These are phyloP conservation scores for Stramenopiles sp. DNA, from an alignment of 352 stramenopile genomes.

Conservation along the genomic window DNA sequence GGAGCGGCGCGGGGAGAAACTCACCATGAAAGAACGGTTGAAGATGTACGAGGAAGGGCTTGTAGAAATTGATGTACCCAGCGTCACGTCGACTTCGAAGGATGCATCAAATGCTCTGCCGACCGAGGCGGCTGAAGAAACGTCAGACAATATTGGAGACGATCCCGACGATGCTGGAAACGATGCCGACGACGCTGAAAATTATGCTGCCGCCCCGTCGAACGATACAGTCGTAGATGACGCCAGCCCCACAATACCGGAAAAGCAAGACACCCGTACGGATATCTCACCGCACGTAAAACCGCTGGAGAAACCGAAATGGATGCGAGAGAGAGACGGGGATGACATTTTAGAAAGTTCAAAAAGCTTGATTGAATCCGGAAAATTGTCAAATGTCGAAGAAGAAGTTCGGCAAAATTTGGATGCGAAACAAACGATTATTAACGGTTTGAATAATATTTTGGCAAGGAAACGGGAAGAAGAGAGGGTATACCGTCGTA, in stretches of 20 bases:
- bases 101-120: background rate
- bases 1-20: no score
- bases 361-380: background rate
- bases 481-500: background rate
- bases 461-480: background rate
- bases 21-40: background rate
- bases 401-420: background rate
- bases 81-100: background rate
- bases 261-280: background rate
- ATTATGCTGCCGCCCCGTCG: background rate
- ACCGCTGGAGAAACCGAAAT: background rate
- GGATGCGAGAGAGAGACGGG: conserved; percentile 2
- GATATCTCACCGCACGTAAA: background rate
- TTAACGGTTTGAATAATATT: background rate
- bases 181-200: background rate
- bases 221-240: background rate
- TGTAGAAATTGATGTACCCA: background rate
- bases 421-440: background rate
- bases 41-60: background rate
- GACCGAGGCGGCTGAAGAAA: no score
- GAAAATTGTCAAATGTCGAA: background rate
- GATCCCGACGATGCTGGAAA: background rate
- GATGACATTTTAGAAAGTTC: no score
- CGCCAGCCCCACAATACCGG: background rate
- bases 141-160: background rate